phyloP scores from a whole-genome alignment of 768 basidiomycete genomes.

The Rossbeevera mucosa region DNA sequence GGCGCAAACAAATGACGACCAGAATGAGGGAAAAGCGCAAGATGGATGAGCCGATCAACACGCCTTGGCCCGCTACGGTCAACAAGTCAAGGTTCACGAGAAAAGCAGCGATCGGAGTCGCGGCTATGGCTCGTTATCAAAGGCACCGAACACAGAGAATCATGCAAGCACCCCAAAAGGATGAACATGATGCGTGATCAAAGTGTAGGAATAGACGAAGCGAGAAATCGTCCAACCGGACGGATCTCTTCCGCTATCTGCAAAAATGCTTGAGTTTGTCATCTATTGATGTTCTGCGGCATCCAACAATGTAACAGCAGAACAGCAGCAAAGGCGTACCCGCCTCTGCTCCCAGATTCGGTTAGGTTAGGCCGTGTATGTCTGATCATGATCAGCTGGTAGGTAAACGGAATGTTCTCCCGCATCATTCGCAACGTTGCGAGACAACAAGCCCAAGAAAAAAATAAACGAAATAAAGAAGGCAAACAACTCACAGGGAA shows the following conservation, averaged over 20 bases:
- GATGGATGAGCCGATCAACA: neutral
- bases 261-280: neutral
- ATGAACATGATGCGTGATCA: neutral
- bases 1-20: neutral
- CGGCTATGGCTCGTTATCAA: neutral
- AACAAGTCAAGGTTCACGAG: neutral
- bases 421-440: neutral
- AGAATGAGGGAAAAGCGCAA: neutral
- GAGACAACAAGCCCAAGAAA: neutral
- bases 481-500: constrained; percentile 59
- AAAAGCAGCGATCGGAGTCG: neutral
- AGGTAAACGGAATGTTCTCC: neutral
- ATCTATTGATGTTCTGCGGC: neutral
- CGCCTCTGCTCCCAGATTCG: neutral
- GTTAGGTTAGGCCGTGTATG: neutral
- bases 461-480: neutral
- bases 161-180: neutral
- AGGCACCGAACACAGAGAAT: neutral
- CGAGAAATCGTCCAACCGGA: constrained; percentile 9
- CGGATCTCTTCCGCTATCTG: constrained; percentile 25
- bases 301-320: too few relatives aligned
- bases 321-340: neutral
- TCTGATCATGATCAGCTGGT: neutral
- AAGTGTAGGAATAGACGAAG: neutral
- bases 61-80: neutral